phyloP scores from a whole-genome alignment of 768 basidiomycete species.

The Amanita muscaria region DNA sequence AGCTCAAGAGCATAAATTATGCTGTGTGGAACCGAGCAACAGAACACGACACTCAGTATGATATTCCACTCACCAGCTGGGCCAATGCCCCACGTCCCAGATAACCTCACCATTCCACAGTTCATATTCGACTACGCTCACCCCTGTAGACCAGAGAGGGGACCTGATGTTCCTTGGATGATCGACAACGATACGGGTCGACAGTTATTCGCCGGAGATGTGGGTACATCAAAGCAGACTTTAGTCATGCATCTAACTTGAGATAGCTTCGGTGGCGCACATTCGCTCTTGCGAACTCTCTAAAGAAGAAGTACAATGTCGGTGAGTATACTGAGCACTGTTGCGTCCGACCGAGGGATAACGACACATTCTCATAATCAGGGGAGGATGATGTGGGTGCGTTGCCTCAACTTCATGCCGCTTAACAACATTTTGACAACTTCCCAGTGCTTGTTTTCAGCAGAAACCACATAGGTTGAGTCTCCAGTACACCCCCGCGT shows the following conservation, averaged over 20 bases:
- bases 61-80: conserved; percentile 22
- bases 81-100: conserved; percentile 35
- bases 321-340: too few species aligned
- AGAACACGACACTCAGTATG: too few species aligned
- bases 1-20: too few species aligned
- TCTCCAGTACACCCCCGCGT: too few species aligned
- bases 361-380: conserved; percentile 13
- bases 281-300: conserved; percentile 37
- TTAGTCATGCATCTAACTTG: background rate
- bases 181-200: conserved; percentile 43
- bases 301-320: conserved; percentile 33
- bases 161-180: conserved; percentile 30
- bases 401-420: conserved; percentile 8
- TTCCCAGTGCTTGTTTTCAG: conserved; percentile 54
- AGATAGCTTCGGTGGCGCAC: conserved; percentile 37
- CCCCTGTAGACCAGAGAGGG: conserved; percentile 30
- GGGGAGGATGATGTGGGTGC: conserved; percentile 44
- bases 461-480: conserved; percentile 55
- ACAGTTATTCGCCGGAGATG: conserved; percentile 30
- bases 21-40: too few species aligned
- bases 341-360: too few species aligned
- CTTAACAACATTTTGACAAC: background rate
- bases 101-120: conserved; percentile 43
- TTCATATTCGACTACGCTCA: conserved; percentile 41
- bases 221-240: conserved; percentile 17